Evolutionary conservation across 2,329 filamentous ascomycete species (phyloP).

Genomic region (Drechslerella dactyloides): DNA sequence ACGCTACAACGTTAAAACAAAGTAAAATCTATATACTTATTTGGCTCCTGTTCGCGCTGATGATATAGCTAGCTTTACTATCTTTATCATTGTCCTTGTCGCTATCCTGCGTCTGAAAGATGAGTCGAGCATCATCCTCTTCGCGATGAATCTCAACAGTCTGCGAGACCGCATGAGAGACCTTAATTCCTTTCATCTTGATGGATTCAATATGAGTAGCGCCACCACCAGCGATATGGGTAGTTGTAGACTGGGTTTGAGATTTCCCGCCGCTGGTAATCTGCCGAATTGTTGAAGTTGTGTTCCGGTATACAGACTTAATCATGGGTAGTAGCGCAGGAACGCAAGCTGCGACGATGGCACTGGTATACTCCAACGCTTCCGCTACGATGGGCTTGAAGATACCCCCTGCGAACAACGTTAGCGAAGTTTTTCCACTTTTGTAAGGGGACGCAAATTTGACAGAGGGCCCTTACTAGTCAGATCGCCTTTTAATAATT

Average conservation of each 20-base stretch:
- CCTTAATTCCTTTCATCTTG: constrained; percentile 48
- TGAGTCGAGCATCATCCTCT: constrained; percentile 37
- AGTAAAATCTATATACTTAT: constrained; percentile 24
- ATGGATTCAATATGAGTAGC: constrained; percentile 30
- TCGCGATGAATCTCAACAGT: constrained; percentile 32
- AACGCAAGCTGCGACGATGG: constrained; percentile 43
- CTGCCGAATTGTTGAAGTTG: constrained; percentile 32
- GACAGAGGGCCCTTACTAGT: constrained; percentile 22
- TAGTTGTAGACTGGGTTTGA: constrained; percentile 35
- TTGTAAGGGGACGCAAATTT: neutral
- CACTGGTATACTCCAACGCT: constrained; percentile 36
- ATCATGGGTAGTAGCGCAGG: constrained; percentile 45
- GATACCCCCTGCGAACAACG: constrained; percentile 30
- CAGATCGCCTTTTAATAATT: constrained; percentile 31
- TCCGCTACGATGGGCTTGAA: constrained; percentile 32
- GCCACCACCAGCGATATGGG: constrained; percentile 25
- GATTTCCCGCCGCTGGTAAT: constrained; percentile 42
- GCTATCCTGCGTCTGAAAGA: constrained; percentile 19
- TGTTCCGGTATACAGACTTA: constrained; percentile 39
- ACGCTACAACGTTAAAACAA: constrained; percentile 11
- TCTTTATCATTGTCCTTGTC: constrained; percentile 22
- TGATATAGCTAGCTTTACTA: constrained; percentile 23
- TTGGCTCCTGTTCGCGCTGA: constrained; percentile 36
- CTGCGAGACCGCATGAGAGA: constrained; percentile 42
- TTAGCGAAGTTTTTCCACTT: neutral